Evolutionary conservation across 805 yeast species (phyloP).

Genomic region (Grigorovia transvaalensis): DNA sequence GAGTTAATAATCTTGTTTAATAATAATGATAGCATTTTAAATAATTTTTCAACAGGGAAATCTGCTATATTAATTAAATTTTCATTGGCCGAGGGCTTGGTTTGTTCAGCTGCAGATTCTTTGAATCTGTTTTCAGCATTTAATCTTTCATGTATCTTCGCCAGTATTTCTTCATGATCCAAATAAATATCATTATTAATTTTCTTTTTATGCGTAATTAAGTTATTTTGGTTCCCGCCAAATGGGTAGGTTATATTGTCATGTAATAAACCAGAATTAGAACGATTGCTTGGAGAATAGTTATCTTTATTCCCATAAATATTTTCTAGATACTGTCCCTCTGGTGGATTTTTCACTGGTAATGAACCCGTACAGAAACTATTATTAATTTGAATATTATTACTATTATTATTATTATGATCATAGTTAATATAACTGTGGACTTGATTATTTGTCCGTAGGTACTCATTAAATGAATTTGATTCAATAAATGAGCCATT

Average conservation of each 20-base stretch:
- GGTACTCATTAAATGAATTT: background rate
- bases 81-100: background rate
- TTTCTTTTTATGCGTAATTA: background rate
- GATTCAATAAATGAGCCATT: background rate
- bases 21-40: constrained; percentile 74
- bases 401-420: background rate
- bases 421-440: background rate
- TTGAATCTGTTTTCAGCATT: background rate
- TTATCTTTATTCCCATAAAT: background rate
- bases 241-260: background rate
- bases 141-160: background rate
- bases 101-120: background rate
- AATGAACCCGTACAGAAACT: background rate
- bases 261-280: too few species aligned
- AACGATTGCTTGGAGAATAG: background rate
- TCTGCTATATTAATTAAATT: constrained; percentile 51
- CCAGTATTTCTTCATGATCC: background rate
- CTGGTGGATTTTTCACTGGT: background rate
- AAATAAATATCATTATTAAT: background rate
- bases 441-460: background rate
- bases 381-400: background rate
- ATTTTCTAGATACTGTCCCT: background rate
- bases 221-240: background rate
- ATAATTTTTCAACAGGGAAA: constrained; percentile 68
- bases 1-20: constrained; percentile 30